phyloP scores from a whole-genome alignment of 2,329 filamentous ascomycete species.

The Cytospora leucostoma region DNA sequence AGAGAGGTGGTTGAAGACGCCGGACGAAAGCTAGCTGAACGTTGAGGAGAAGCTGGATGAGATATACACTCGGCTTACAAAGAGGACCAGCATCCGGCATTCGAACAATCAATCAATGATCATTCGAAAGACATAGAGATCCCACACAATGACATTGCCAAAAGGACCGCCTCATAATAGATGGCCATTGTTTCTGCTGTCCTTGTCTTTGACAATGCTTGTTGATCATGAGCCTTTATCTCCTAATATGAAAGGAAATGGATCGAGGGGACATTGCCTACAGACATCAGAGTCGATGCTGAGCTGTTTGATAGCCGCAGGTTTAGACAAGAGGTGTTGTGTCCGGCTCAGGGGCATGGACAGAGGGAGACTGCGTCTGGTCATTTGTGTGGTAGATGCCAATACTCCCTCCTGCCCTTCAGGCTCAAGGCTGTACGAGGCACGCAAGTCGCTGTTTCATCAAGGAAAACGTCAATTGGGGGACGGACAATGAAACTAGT shows the following conservation, averaged over 20 bases:
- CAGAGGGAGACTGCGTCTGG: not conserved
- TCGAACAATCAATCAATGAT: not conserved
- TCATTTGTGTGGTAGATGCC: not conserved
- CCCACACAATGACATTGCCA: not conserved
- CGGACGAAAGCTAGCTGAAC: not conserved
- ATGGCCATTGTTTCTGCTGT: not conserved
- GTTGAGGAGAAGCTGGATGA: not conserved
- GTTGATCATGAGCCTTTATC: not conserved
- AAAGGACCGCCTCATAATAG: not conserved
- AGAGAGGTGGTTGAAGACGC: not conserved
- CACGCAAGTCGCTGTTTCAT: not conserved
- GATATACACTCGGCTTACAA: not conserved
- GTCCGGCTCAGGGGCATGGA: not conserved
- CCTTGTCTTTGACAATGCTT: not conserved
- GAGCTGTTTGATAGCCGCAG: not conserved
- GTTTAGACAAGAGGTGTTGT: not conserved
- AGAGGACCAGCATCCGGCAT: not conserved
- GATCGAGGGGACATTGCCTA: not conserved
- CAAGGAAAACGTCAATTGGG: not conserved
- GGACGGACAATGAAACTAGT: not conserved
- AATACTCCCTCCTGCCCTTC: not conserved
- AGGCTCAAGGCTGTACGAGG: not conserved
- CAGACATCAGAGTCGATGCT: not conserved
- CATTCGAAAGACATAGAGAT: not conserved
- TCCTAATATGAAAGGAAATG: not conserved